Evolutionary conservation across 805 yeast species (phyloP), one percentile per base, ranked within the genome.

Genomic region (Candida ulmi): DNA sequence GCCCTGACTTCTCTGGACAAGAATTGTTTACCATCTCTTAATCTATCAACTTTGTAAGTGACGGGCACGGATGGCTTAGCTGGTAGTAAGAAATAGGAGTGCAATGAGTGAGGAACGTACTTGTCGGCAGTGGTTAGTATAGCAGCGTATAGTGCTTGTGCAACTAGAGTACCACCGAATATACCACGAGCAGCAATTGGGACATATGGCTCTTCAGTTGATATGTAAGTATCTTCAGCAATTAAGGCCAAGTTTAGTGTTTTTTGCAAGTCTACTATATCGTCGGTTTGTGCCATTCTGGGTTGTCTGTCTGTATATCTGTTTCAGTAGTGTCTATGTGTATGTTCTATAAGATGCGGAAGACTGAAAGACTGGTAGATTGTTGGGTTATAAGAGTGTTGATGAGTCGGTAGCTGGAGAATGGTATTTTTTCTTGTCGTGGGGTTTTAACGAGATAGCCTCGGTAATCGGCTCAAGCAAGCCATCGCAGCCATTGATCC

Each of bases 91-190:
- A 83, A 83, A 54, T 75, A 78, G 15, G 80, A 69, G 52, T 82
- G 88, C 40, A 79, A 60, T 11, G 86, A 73, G 26, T 73, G 69
- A 1, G 88, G 88, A 23, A 62, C 62, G 58, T 72, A 74, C 17
- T 57, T 49, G 2, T 47, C 54, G n/a, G 70, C 68, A 6, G 76
- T 65, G 8, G 78, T 71, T 36, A 69, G 65, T 26, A 80, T 62
- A 3, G 83, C 79, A 6, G 85, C 86, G 42, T 72, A 56, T 4
- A 81, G 58, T 3, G 87, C 65, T 49, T 82, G 88, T 0, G 85
- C 84, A 15, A 79, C 76, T 32, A 77, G 61, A 16, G 80, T 76
- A 9, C 90, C 88, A 2, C 88, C 88, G 61, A 80, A 82, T 0
- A 81, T 75, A 2, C 86, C 87, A 33, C 81, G 62, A 2, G 84